A percentile compares a stretch with the other conserved stretches of the same genome.
Conservation (phyloP, 2,329 filamentous ascomycete genomes). For the Beauveria australis region DNA sequence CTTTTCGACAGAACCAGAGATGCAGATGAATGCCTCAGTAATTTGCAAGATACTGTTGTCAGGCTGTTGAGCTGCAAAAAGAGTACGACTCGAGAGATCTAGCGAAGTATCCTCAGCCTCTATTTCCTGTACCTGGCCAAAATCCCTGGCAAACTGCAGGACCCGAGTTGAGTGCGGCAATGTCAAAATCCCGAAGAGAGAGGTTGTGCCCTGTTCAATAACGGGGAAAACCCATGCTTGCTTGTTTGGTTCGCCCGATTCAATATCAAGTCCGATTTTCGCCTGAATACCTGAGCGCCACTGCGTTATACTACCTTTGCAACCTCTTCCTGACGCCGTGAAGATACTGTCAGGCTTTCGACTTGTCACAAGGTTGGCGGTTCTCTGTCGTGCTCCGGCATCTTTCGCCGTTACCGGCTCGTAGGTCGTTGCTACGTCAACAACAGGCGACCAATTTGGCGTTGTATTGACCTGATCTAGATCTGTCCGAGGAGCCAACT, state of each 20-base stretch:
- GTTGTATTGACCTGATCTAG: conserved; percentile 40
- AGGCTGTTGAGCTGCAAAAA: conserved; percentile 33
- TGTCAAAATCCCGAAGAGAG: conserved; percentile 35
- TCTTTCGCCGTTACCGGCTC: conserved; percentile 18
- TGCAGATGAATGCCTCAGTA: neutral
- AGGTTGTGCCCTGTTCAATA: conserved; percentile 14
- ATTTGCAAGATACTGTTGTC: conserved; percentile 23
- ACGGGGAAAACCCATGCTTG: conserved; percentile 44
- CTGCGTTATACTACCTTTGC: conserved; percentile 57
- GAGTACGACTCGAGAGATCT: conserved; percentile 44
- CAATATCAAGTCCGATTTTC: conserved; percentile 51
- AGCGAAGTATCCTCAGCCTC: conserved; percentile 35
- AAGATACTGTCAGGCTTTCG: conserved; percentile 48
- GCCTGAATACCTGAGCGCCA: conserved; percentile 63
- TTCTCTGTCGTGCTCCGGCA: conserved; percentile 11
- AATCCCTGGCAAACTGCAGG: conserved; percentile 40
- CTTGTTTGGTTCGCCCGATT: conserved; percentile 39
- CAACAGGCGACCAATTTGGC: conserved; percentile 53
- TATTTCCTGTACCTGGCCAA: conserved; percentile 36
- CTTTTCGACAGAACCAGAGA: neutral
- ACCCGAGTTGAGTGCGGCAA: conserved; percentile 40
- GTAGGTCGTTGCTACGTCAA: conserved; percentile 36
- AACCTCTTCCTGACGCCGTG: conserved; percentile 56
- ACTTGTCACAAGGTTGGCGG: conserved; percentile 21
- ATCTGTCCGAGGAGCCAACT: conserved; percentile 48